Evolutionary conservation across 441 rosid genomes (phyloP), one percentile per base, ranked within the genome.

Genomic region (Metrosideros polymorpha): DNA sequence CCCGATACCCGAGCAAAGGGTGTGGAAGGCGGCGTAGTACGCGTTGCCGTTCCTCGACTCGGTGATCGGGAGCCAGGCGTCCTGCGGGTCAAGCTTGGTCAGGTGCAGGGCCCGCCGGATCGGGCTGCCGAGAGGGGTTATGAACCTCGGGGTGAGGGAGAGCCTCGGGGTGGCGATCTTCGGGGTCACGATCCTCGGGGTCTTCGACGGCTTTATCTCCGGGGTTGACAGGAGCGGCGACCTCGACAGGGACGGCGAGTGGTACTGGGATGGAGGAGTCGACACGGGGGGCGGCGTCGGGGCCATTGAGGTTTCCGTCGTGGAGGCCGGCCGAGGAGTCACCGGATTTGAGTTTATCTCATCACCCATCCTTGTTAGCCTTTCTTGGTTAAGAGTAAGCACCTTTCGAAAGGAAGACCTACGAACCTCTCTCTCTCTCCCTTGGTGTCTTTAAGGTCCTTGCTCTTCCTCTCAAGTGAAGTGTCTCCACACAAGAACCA

Each of bases 41-140:
- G 93, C 91, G 54, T 94, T 94, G 25, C 96, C 97, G 66, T 94
- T 94, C 56, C 96, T 85, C 2, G 96, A 94, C 87, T 94, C 94
- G 2, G 96, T 94, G 86, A 94, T 94, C 0, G 96, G 94, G 53
- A 94, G 97, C 97, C 97, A 94, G 19, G 96, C 97, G 49, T 94
- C 96, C 24, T 89, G 90, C 24, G 94, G 95, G 82, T 93, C 94
- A 22, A 94, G 96, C 92, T 86, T 93, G 1, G 95, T 94, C n/a
- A 93, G 91, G 3, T 89, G 84, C 17, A 94, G 92, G 75, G 92
- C 95, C 88, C 85, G 90, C 35, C 92, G 90, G 6, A 94, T 56
- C 1, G 96, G 96, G 76, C 93, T 93, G 14, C 94, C 95, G 59
- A 93, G 45, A 6, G 97, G 97, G 75, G 95, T 93, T 12, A 93